These are phyloP conservation scores for Solanum stenotomum DNA, from an alignment of 257 asterid species.

Conservation along the genomic window DNA sequence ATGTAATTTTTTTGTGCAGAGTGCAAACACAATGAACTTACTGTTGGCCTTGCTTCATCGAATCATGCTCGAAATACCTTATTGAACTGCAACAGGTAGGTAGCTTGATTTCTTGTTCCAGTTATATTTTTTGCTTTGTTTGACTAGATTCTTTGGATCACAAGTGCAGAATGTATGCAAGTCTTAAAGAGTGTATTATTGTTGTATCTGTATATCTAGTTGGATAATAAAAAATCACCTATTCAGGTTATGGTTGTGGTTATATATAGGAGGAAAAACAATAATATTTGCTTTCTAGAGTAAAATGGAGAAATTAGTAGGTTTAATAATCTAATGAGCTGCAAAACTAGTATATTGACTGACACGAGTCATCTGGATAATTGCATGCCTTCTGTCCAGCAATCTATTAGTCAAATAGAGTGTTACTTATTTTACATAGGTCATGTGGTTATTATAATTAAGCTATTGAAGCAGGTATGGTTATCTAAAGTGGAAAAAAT, in stretches of 20 bases:
- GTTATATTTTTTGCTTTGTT: neutral
- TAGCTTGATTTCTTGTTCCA: neutral
- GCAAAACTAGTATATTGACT: neutral
- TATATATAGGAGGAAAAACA: too few relatives aligned
- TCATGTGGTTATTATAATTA: neutral
- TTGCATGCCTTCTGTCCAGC: neutral
- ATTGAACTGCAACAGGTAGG: slow-evolving; percentile 60
- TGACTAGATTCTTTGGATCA: neutral
- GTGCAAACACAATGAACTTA: slow-evolving; percentile 43
- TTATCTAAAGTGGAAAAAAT: neutral
- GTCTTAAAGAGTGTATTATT: neutral
- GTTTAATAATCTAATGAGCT: neutral
- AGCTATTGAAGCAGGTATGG: neutral
- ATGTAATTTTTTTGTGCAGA: slow-evolving; percentile 24
- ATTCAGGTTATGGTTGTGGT: too few relatives aligned
- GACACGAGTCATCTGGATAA: neutral
- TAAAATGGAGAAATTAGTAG: neutral
- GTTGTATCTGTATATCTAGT: neutral
- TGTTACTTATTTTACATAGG: neutral
- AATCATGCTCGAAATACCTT: slow-evolving; percentile 60
- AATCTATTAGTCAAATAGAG: neutral
- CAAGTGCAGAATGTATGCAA: neutral
- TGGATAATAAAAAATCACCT: neutral
- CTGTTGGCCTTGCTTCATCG: slow-evolving; percentile 82
- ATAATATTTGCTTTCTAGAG: neutral